Evolutionary conservation across 306 rosid genomes (phyloP), one percentile per base, ranked within the genome.

Genomic region (Vachellia collinsii): DNA sequence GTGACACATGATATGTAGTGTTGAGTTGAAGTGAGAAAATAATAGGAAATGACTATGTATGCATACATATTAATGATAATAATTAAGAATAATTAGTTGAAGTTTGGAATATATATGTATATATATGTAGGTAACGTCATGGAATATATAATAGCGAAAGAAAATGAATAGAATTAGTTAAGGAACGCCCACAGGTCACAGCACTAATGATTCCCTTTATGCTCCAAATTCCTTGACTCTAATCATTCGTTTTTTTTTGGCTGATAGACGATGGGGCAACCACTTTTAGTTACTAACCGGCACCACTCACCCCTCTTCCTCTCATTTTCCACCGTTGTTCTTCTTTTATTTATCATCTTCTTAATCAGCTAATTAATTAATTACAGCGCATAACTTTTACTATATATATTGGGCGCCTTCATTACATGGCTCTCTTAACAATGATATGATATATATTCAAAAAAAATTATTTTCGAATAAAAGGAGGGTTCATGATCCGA

Each of bases 231-330:
- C 73, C 77, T 53, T 43, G 51, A 44, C 72, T 44, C 75, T 72
- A 84, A 72, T 80, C 74, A 80, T 81, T 74, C 22, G 61, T 65
- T 58, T 65, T 58, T 65, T 58, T 29, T 62, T 69, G 1, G 64
- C 77, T 83, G 80, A 86, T 29, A 41, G 75, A 66, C 63, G 89
- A 86, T 83, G 44, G 74, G 65, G 37, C 80, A 83, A 86, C 89
- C 71, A 79, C 86, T 79, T 76, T 62, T 79, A 62, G 82, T 76
- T 82, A 79, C 86, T 82, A 71, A 79, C 84, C 82, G 44, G 72
- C 79, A 51, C 62, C 72, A 34, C 70, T 56, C 37, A 25, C 25
- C 38, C 43, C 34, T 29, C 1, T 29, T 29, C 71, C 22, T 54
- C 37, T 44, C 54, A 12, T 70, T 22, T 5, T 17, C 6, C 34